phyloP scores from a whole-genome alignment of 345 rosid species.

The Litchi chinensis region DNA sequence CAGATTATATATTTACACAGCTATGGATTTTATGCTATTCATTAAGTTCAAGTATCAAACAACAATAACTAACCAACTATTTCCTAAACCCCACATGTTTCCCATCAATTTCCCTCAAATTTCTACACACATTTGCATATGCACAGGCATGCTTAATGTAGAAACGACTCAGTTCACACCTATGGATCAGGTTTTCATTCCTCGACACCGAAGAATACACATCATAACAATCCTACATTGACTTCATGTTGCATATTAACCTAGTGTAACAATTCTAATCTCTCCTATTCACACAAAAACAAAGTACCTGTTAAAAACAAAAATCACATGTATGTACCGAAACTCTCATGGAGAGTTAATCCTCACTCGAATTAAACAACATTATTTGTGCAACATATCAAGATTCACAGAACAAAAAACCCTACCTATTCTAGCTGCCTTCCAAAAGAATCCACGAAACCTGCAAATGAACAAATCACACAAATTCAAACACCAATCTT shows the following conservation, averaged over 20 bases:
- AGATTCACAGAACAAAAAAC: background rate
- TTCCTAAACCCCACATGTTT: background rate
- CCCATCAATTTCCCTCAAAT: background rate
- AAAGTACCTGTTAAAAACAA: background rate
- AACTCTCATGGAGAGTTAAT: background rate
- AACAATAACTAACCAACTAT: background rate
- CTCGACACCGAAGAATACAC: background rate
- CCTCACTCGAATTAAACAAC: background rate
- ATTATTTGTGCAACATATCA: background rate
- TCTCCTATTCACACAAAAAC: background rate
- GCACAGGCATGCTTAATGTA: background rate
- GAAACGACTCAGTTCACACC: background rate
- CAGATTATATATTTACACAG: too few species aligned
- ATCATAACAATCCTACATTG: background rate
- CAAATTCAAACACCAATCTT: constrained; percentile 4
- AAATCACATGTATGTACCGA: background rate
- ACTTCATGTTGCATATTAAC: background rate
- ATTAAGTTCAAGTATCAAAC: background rate
- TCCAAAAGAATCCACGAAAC: constrained; percentile 96
- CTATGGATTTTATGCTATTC: too few species aligned
- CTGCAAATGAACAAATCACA: constrained; percentile 39
- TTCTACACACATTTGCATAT: background rate
- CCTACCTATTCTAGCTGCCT: constrained; percentile 97
- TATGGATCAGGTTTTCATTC: background rate
- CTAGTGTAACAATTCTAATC: background rate